Base-by-base conservation (phyloP, 2,329 filamentous ascomycete genomes). In the Aspergillus awamori region DNA sequence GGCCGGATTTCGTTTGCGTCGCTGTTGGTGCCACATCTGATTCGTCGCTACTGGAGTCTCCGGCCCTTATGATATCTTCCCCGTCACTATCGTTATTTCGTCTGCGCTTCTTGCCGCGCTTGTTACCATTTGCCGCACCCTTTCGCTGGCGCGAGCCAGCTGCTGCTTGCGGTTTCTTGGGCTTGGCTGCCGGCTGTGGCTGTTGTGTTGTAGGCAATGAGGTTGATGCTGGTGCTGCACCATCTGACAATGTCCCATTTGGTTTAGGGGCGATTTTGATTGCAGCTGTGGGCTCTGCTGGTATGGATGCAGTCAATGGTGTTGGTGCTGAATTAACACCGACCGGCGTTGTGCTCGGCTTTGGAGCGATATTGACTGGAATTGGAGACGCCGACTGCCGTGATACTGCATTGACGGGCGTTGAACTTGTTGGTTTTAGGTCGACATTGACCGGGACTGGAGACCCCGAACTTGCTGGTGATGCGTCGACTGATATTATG, bases 1-100 rank as follows among this genome's bases (percentile, higher is more conserved):
- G 85, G 39, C 91, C 91, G 20, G 89, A 93, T 71, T 92, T 91
- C 8, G 90, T 93, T 71, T 85, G 87, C 30, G 87, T 90, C 3
- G 85, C 83, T 17, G 85, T 79, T 20, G 83, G 82, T 8, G 84
- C 84, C 64, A 84, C 81, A 10, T 78, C 78, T 3, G 77, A 76
- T 57, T 74, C 73, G 62, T 77, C 74, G 4, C 76, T 77, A 61
- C 69, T 73, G n/a, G 75, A 72, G 56, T 76, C 69, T n/a, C 67
- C 72, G 5, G 74, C 74, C 63, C 68, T 71, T 57, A 75, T 72
- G 48, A 75, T 63, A 22, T 67, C 70, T 45, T 76, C 73, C 15
- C 67, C 71, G 45, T 76, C 74, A 41, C 73, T 72, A 48, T 69
- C 67, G 30, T 66, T 58, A 22, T 61, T 65, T 24, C 69, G 69